A percentile compares a stretch with the other conserved stretches of the same genome.
phyloP scores from a whole-genome alignment of 495 filamentous ascomycete species.

The Parathielavia hyrcaniae region DNA sequence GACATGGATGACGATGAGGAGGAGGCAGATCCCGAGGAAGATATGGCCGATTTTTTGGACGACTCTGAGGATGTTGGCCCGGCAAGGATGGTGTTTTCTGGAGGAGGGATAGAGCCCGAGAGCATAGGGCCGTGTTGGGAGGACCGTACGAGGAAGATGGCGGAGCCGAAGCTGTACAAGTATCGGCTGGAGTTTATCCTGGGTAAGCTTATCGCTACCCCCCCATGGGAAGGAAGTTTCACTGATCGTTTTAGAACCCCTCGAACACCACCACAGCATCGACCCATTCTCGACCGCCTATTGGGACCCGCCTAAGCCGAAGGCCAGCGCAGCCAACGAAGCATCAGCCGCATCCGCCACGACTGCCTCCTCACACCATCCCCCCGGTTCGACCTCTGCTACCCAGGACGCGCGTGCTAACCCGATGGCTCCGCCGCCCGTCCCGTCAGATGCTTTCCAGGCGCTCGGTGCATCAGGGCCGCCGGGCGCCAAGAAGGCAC shows the following conservation, averaged over 20 bases:
- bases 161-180: conserved; percentile 40
- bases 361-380: background rate
- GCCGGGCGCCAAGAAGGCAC: conserved; percentile 21
- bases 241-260: conserved; percentile 26
- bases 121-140: conserved; percentile 81
- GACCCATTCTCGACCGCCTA: conserved; percentile 80
- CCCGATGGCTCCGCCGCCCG: conserved; percentile 12
- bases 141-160: conserved; percentile 41
- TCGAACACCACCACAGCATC: conserved; percentile 50
- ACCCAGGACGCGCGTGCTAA: conserved; percentile 4
- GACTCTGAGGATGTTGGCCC: conserved; percentile 54
- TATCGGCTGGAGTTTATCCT: conserved; percentile 69
- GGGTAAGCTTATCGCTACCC: conserved; percentile 43
- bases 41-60: conserved; percentile 70
- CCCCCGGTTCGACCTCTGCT: background rate
- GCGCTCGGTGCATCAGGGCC: conserved; percentile 15
- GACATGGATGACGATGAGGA: conserved; percentile 74
- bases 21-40: conserved; percentile 54
- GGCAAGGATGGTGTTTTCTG: conserved; percentile 40
- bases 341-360: conserved; percentile 3
- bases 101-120: conserved; percentile 66
- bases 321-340: conserved; percentile 22
- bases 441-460: conserved; percentile 25
- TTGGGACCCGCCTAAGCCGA: conserved; percentile 53
- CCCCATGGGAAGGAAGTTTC: background rate